Evolutionary conservation across 768 basidiomycete genomes (phyloP), one percentile per base, ranked within the genome.

Genomic region (Strobilomyces confusus): DNA sequence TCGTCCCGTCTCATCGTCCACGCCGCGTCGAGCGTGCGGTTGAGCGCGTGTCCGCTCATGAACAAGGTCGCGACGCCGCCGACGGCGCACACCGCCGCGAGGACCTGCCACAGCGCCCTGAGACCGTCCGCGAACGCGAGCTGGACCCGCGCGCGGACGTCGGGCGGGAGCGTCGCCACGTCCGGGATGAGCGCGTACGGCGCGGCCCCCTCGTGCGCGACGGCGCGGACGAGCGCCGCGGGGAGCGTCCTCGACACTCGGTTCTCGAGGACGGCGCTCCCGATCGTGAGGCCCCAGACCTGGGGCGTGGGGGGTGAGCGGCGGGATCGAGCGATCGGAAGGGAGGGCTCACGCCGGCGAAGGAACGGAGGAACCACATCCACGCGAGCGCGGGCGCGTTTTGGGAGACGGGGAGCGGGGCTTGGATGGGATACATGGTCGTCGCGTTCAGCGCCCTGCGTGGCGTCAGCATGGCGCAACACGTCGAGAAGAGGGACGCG

Each of bases 261-360:
- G 63, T 81, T 84, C 57, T 80, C 77, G 8, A 84, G 69, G 42
- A 83, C 71, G 0, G 77, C 72, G 14, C 71, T 71, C 2, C 78
- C 76, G 52, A 84, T 73, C 0, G 76, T 71, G 56, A 82, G 66
- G 0, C 82, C 83, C 75, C 80, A 79, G 6, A 70, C 69, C 74
- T 81, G 62, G 0, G n/a, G n/a, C n/a, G 19, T 33, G 6, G 6
- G 14, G 23, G 3, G 15, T 49, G 38, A 33, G 54, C 30, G 19
- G 7, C 9, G 26, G 2, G 2, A 23, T 8, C 6, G 12, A 7
- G 9, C n/a, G n/a, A n/a, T n/a, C n/a, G n/a, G 19, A 30, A 25
- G 15, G 22, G 17, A 13, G 33, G 20, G 9, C 65, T 49, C 36
- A 68, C 66, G 7, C 63, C 48, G 0, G 68, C 60, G 46, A 70